Base-by-base conservation (phyloP, 2,329 filamentous ascomycete species). In the Rutstroemia sp. region DNA sequence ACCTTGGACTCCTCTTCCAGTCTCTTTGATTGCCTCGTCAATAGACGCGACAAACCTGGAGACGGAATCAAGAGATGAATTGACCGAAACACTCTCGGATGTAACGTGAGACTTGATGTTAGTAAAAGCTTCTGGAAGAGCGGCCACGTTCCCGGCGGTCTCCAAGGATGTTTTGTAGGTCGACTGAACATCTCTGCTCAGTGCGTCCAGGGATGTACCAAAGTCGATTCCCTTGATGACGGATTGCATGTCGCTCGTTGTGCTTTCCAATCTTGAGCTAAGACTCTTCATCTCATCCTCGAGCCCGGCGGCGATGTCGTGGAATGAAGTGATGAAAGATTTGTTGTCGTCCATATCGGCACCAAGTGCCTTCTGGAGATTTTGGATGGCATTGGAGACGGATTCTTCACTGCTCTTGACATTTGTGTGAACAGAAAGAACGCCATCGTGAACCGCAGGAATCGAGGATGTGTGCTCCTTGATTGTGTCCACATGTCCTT, bases 221-320 rank as follows among this genome's bases (percentile, higher is more conserved):
- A 61, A 30, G 38, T 61, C 57, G 27, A 61, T 58, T 9, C 27
- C 25, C 38, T 62, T 54, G 16, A 60, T 51, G 25, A 59, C 57
- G 10, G 48, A 56, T 7, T 50, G 54, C 37, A 61, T 16, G 5
- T 54, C 55, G 30, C 53, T 56, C 5, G 51, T 59, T 5, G 56
- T 55, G 4, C 53, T 57, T 12, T 48, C 49, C 9, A 62, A 34
- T 19, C 37, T 53, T 37, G 59, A 50, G 7, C 45, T 37, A 5
- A 63, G 37, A 23, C 37, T 51, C 16, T 56, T 56, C 47, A 56
- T 51, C 27, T 63, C 57, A 17, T 21, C 41, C n/a, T 58, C 59
- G n/a, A 61, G 42, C 12, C 57, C 57, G 21, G 51, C 41, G 2
- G 55, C 42, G n/a, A 45, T 42, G n/a, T 60, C 58, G 19, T 54